Percentiles rank a stretch among this genome's conserved stretches.
Evolutionary conservation across 1,284 basidiomycete genomes (phyloP).

Genomic region (Trichosporon inkin): DNA sequence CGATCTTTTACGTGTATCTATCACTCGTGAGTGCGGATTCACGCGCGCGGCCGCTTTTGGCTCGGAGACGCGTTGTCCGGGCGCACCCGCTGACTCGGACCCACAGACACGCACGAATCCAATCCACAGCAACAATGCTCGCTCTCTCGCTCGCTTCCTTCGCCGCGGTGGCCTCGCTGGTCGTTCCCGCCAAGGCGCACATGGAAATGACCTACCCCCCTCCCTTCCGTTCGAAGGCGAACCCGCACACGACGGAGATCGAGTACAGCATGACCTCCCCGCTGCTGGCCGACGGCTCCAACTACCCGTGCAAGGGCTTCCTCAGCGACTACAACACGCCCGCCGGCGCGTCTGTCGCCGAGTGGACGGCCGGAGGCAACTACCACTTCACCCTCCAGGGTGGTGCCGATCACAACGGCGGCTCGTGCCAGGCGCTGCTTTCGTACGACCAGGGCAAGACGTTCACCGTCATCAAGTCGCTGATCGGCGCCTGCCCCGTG

Average conservation of each 20-base stretch:
- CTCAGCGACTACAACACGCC: slow-evolving; percentile 29
- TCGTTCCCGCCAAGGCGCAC: slow-evolving; percentile 35
- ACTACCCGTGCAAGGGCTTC: slow-evolving; percentile 52
- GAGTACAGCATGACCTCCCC: slow-evolving; percentile 50
- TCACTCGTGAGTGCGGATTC: background rate
- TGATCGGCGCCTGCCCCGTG: slow-evolving; percentile 48
- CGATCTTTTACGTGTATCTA: background rate
- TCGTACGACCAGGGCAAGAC: slow-evolving; percentile 50
- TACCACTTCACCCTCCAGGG: slow-evolving; percentile 40
- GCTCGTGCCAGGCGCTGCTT: slow-evolving; percentile 50
- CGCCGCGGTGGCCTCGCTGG: slow-evolving; percentile 15
- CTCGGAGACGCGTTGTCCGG: too few species aligned
- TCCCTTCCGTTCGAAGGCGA: slow-evolving; percentile 37
- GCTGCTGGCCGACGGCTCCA: slow-evolving; percentile 35
- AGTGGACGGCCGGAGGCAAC: slow-evolving; percentile 34
- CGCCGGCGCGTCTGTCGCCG: slow-evolving; percentile 33
- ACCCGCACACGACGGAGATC: slow-evolving; percentile 38
- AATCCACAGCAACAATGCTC: background rate
- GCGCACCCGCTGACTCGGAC: background rate
- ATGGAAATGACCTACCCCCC: slow-evolving; percentile 43
- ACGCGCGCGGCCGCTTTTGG: background rate
- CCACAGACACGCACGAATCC: background rate
- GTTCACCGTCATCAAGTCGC: slow-evolving; percentile 48
- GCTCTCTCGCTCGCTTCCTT: background rate
- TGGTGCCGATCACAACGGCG: slow-evolving; percentile 49